Evolutionary conservation across 2,329 filamentous ascomycete genomes (phyloP), one percentile per base, ranked within the genome.

Genomic region (Sclerotinia minor): DNA sequence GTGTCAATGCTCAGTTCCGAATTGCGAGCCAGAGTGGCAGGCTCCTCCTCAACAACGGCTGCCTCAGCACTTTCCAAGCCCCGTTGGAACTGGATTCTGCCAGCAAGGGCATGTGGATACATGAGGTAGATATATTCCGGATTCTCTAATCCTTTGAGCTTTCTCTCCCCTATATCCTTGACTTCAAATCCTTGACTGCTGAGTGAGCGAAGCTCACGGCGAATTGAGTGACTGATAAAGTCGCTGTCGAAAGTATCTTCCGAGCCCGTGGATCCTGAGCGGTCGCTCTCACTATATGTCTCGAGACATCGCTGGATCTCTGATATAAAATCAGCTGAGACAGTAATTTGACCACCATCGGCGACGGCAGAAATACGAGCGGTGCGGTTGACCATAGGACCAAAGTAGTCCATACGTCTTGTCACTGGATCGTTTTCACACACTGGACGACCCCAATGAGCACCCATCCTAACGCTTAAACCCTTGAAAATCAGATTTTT

Each of bases 351-450:
- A 0, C 95, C 95, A 70, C 95, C 95, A 77, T 99, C 95, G 47
- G 95, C 95, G 54, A 97, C 94, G 29, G 92, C 90, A 8, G 92
- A 95, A 72, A 99, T 96, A 80, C 95, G 91, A 21, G 95, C 91
- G 0, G 95, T 92, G 76, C 96, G 94, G 80, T 99, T 99, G 75
- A 99, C 95, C 93, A 99, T 99, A 19, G 95, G 95, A 0, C 95
- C 95, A 77, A 98, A 99, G 80, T 99, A 99, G 76, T 99, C 95
- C 95, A 99, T 99, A 71, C 95, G 92, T 68, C 94, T 90, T 1
- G 95, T 99, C 61, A 99, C 94, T 0, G 95, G 95, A 79, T 99
- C 95, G 60, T 90, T 91, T 79, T 99, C 95, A 77, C 93, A 96
- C 74, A 99, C 93, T 7, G 94, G 95, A 69, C 91, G 89, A 72